Conservation (phyloP, 2,329 filamentous ascomycete species). For the Phyllosticta paracitricarpa region DNA sequence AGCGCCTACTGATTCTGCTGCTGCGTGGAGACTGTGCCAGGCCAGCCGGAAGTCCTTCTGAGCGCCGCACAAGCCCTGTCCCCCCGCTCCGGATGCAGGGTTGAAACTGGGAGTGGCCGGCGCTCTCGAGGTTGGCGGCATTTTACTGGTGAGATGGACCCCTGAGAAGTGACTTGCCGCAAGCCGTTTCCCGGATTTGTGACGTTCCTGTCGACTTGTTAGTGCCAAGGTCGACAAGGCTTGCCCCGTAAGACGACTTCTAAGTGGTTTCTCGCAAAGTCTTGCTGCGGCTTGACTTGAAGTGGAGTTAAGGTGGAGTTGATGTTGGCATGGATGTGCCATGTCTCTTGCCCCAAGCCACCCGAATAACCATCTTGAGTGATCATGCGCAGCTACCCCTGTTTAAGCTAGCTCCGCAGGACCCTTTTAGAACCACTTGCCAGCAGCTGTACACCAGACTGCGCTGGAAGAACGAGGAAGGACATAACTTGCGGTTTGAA, state of each 20-base stretch:
- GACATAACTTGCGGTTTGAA: background rate
- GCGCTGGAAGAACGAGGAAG: background rate
- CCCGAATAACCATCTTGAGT: background rate
- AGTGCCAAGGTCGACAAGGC: background rate
- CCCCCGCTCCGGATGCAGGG: slow-evolving; percentile 5
- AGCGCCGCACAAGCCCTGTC: background rate
- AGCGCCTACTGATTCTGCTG: slow-evolving; percentile 7
- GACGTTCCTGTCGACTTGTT: background rate
- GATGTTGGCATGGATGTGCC: background rate
- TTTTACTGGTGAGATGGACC: background rate
- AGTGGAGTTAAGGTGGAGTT: background rate
- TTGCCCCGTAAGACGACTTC: background rate
- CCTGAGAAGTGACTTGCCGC: background rate
- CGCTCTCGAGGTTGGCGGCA: background rate
- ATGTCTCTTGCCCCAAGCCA: background rate
- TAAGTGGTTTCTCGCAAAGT: background rate
- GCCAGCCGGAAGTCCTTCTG: background rate
- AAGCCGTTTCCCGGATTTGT: background rate
- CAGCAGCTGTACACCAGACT: background rate
- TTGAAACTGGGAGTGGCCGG: background rate
- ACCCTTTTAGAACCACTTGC: background rate
- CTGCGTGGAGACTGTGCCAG: background rate
- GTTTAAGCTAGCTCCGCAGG: background rate
- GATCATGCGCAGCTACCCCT: background rate
- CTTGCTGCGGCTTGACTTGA: background rate